phyloP scores from a whole-genome alignment of 106 monocot genomes.

The Cymbidium sinense region DNA sequence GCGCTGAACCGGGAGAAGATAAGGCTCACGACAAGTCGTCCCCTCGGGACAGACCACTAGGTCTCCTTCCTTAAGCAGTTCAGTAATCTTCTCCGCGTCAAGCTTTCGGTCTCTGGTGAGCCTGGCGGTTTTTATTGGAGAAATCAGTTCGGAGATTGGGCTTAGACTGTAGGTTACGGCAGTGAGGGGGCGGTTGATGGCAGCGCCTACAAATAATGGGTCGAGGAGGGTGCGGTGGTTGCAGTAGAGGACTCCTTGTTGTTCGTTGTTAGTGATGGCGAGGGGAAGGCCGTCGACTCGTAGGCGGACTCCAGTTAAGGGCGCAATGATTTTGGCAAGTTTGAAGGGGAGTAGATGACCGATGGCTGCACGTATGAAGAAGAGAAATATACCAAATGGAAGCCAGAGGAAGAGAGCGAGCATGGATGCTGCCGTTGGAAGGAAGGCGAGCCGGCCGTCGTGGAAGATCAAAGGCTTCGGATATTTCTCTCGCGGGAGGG shows the following conservation, averaged over 20 bases:
- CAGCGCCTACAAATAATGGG: conserved; percentile 48
- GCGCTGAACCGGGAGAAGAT: conserved; percentile 86
- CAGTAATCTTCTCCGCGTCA: conserved; percentile 37
- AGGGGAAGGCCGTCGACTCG: conserved; percentile 17
- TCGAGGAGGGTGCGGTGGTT: conserved; percentile 76
- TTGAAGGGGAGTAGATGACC: conserved; percentile 42
- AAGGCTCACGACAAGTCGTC: conserved; percentile 89
- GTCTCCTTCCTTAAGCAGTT: conserved; percentile 42
- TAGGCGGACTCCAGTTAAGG: conserved; percentile 27
- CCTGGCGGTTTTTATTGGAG: conserved; percentile 55
- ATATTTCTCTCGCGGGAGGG: conserved; percentile 46
- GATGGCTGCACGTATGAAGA: conserved; percentile 22
- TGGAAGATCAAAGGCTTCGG: conserved; percentile 83
- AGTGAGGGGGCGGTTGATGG: conserved; percentile 31
- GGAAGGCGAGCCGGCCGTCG: conserved; percentile 66
- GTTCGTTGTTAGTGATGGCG: conserved; percentile 6
- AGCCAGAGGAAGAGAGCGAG: conserved; percentile 66
- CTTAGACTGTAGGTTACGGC: conserved; percentile 83
- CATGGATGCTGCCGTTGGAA: conserved; percentile 50
- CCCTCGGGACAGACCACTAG: conserved; percentile 83
- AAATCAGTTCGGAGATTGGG: conserved; percentile 45
- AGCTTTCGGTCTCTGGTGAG: conserved; percentile 44
- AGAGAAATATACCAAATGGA: conserved; percentile 30
- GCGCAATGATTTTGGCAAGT: conserved; percentile 5
- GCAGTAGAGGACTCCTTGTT: conserved; percentile 39